Evolutionary conservation across 495 filamentous ascomycete genomes (phyloP).

Genomic region (Sphaerosporella brunnea): DNA sequence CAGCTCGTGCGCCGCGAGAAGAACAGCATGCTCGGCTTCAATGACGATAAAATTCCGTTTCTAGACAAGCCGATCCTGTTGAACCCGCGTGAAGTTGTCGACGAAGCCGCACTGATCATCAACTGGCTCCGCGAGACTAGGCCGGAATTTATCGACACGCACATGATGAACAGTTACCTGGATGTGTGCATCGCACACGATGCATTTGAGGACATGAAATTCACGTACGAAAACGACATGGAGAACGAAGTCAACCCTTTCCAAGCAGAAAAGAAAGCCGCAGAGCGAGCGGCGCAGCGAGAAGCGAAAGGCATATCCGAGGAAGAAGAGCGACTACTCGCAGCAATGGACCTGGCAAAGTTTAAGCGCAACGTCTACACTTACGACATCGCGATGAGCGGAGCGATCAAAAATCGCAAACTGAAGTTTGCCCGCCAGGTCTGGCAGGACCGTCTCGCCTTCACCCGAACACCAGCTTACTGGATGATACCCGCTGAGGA

Average conservation of each 20-base stretch:
- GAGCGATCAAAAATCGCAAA: conserved; percentile 11
- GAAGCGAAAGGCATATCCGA: background rate
- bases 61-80: conserved; percentile 14
- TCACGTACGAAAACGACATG: conserved; percentile 11
- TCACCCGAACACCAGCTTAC: conserved; percentile 14
- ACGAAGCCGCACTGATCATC: conserved; percentile 15
- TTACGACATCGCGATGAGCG: conserved; percentile 12
- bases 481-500: background rate
- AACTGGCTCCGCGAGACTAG: conserved; percentile 13
- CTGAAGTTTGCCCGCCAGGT: conserved; percentile 16
- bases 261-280: background rate
- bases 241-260: background rate
- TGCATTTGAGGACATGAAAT: conserved; percentile 8
- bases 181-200: conserved; percentile 15
- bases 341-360: background rate
- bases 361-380: conserved; percentile 19
- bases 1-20: background rate
- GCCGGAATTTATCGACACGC: conserved; percentile 15
- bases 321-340: background rate
- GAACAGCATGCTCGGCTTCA: background rate
- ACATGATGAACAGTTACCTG: conserved; percentile 23
- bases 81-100: conserved; percentile 14
- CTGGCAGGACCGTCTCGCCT: conserved; percentile 10
- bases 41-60: conserved; percentile 16
- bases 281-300: background rate